Conservation (phyloP, 306 rosid species). For the Rosa chinensis region DNA sequence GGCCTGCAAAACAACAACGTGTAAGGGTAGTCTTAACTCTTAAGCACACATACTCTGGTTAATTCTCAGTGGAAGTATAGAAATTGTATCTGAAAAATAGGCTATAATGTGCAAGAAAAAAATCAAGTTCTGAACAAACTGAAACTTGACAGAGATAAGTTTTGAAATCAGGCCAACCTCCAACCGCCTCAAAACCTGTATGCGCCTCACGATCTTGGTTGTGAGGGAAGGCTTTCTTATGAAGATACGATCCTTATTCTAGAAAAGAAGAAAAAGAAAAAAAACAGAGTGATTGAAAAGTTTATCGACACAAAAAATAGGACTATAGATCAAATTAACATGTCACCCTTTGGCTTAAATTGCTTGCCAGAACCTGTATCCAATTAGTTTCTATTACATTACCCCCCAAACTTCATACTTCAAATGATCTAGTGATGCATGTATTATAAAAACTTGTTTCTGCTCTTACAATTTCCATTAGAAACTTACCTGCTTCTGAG, state of each 20-base stretch:
- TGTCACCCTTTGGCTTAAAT: too few species aligned
- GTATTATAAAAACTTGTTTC: not conserved
- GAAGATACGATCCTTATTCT: not conserved
- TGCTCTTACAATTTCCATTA: not conserved
- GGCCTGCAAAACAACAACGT: conserved; percentile 30
- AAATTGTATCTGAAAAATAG: not conserved
- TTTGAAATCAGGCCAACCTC: conserved; percentile 41
- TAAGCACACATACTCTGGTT: too few species aligned
- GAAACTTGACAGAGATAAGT: too few species aligned
- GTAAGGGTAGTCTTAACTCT: too few species aligned
- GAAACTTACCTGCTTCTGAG: not conserved
- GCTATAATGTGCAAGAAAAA: too few species aligned
- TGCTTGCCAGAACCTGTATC: too few species aligned
- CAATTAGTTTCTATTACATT: too few species aligned
- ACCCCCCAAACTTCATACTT: too few species aligned
- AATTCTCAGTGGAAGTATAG: not conserved
- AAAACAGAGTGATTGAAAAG: not conserved
- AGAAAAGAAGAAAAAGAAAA: too few species aligned
- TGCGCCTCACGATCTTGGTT: conserved; percentile 60
- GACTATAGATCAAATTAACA: not conserved
- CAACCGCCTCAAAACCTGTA: conserved; percentile 62
- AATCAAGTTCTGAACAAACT: not conserved
- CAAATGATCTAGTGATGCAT: too few species aligned
- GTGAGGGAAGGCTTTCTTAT: not conserved
- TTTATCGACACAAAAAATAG: not conserved